A percentile compares a stretch with the other conserved stretches of the same genome.
Evolutionary conservation across 148 eudicot species (phyloP).

Genomic region (Rhododendron ovatum): DNA sequence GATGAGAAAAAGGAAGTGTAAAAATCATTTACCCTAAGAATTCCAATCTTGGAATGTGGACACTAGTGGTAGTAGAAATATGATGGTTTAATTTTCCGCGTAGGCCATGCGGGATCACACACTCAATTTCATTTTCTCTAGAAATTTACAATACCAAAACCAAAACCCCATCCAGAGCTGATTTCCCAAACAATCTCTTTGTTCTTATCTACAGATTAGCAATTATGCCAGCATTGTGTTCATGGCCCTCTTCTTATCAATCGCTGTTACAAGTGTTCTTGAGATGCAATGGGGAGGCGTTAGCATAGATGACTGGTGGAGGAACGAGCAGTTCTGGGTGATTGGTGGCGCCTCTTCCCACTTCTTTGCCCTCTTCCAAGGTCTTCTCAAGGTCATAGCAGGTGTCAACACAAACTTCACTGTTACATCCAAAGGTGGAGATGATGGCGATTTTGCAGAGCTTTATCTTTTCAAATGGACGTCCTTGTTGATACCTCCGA

Average conservation of each 20-base stretch:
- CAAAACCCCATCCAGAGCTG: neutral
- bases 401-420: slow-evolving; percentile 96
- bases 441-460: slow-evolving; percentile 66
- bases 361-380: slow-evolving; percentile 90
- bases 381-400: slow-evolving; percentile 91
- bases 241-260: slow-evolving; percentile 85
- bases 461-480: slow-evolving; percentile 78
- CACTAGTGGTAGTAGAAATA: neutral
- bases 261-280: slow-evolving; percentile 76
- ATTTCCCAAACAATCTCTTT: slow-evolving; percentile 11
- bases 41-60: neutral
- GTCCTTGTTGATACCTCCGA: slow-evolving; percentile 54
- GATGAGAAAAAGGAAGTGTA: neutral
- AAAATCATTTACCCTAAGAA: neutral
- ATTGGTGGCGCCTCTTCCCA: slow-evolving; percentile 94
- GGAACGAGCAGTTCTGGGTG: slow-evolving; percentile 99
- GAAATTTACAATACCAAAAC: neutral
- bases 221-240: slow-evolving; percentile 89
- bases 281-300: slow-evolving; percentile 99
- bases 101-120: neutral
- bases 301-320: slow-evolving; percentile 90
- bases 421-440: slow-evolving; percentile 89
- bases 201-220: slow-evolving; percentile 65
- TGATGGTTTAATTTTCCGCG: neutral
- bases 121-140: neutral